A percentile compares a stretch with the other conserved stretches of the same genome.
Evolutionary conservation across 768 basidiomycete genomes (phyloP).

Genomic region (Termitomyces sp.): DNA sequence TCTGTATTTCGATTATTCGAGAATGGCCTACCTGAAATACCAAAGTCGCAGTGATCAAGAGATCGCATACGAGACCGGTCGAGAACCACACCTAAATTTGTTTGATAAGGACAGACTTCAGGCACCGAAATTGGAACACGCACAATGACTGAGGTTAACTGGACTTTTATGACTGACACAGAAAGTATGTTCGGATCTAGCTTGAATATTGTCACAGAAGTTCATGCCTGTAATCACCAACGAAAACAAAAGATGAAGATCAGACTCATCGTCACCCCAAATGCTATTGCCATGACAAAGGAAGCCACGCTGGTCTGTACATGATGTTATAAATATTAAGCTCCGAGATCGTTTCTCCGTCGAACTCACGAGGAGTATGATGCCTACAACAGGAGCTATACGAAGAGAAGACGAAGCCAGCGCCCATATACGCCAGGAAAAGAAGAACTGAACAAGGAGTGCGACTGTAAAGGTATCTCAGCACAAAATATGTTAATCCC

Average conservation of each 20-base stretch:
- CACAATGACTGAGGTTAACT: background rate
- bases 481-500: background rate
- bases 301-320: background rate
- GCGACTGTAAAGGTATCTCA: background rate
- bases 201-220: background rate
- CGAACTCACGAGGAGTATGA: background rate
- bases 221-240: background rate
- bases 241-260: background rate
- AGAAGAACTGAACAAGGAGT: background rate
- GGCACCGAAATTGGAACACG: background rate
- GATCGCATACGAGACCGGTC: background rate
- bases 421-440: background rate
- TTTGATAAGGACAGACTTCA: background rate
- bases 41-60: background rate
- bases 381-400: background rate
- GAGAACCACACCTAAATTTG: background rate
- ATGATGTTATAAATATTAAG: background rate
- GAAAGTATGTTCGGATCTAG: too few relatives aligned
- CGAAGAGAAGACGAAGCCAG: background rate
- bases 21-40: background rate
- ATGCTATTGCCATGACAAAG: background rate
- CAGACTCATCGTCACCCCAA: background rate
- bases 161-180: too few relatives aligned
- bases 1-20: background rate
- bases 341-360: background rate